phyloP scores from a whole-genome alignment of 208 protist species.

The Trypanosoma rangeli region DNA sequence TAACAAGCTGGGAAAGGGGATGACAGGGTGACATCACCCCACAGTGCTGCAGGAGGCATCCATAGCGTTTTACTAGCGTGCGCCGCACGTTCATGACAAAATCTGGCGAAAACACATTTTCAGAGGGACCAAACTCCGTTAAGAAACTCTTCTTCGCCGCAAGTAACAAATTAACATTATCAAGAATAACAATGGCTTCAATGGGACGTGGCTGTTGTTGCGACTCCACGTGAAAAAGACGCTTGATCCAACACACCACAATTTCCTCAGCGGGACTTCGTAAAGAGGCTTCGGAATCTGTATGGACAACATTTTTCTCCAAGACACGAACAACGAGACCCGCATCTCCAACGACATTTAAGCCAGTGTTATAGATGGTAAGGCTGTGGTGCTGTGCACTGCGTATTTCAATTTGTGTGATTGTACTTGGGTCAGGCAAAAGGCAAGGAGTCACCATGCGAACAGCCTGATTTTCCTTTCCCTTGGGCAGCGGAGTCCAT shows the following conservation, averaged over 20 bases:
- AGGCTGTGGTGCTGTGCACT: constrained; percentile 64
- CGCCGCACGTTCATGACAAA: constrained; percentile 45
- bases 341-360: constrained; percentile 31
- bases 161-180: constrained; percentile 59
- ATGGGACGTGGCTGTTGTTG: constrained; percentile 28
- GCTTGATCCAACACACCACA: constrained; percentile 59
- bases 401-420: constrained; percentile 72
- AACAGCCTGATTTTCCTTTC: constrained; percentile 45
- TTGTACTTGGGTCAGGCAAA: constrained; percentile 60
- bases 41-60: constrained; percentile 38
- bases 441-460: constrained; percentile 71
- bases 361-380: constrained; percentile 34
- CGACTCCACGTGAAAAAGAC: constrained; percentile 45
- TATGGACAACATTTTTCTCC: constrained; percentile 29
- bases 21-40: constrained; percentile 19
- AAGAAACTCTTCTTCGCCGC: constrained; percentile 30
- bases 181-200: constrained; percentile 53
- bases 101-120: constrained; percentile 48
- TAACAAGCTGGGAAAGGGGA: constrained; percentile 23
- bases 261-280: constrained; percentile 38
- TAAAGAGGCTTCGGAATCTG: constrained; percentile 8
- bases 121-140: constrained; percentile 19
- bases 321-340: constrained; percentile 47
- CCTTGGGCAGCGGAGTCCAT: constrained; percentile 26
- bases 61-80: constrained; percentile 52